Evolutionary conservation across 2,329 filamentous ascomycete species (phyloP).

Genomic region (Fusarium odoratissimum): DNA sequence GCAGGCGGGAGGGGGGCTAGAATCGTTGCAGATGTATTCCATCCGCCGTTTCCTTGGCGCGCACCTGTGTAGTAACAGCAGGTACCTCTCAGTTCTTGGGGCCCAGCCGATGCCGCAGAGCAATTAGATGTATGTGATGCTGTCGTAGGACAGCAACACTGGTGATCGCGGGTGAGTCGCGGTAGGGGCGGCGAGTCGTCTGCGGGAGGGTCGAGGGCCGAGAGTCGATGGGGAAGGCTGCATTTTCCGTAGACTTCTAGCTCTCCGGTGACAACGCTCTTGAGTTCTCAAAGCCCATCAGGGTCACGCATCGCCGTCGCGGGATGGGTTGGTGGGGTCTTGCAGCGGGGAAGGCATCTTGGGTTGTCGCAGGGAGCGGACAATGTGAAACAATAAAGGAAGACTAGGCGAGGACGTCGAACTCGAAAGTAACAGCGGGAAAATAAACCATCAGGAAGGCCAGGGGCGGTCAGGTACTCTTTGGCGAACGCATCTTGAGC

Average conservation of each 20-base stretch:
- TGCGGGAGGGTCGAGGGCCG: fast-evolving
- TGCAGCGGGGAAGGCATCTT: neutral
- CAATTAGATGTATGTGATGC: neutral
- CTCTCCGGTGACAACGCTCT: too few species aligned
- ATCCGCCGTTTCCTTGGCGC: neutral
- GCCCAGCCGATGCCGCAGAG: fast-evolving
- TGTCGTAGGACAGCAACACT: neutral
- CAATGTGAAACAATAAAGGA: fast-evolving
- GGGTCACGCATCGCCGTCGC: fast-evolving
- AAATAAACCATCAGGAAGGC: neutral
- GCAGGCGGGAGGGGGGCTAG: too few species aligned
- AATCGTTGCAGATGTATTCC: neutral
- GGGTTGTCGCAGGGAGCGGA: fast-evolving
- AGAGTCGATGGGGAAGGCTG: neutral
- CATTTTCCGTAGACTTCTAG: fast-evolving
- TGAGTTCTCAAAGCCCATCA: fast-evolving
- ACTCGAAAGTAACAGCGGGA: too few species aligned
- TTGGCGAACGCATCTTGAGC: neutral
- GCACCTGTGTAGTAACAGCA: fast-evolving
- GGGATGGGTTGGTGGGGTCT: fast-evolving
- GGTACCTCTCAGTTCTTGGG: fast-evolving
- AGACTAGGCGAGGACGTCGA: neutral
- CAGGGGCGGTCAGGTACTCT: neutral
- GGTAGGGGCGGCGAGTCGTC: fast-evolving
- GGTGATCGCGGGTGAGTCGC: fast-evolving